Percentiles rank a stretch among this genome's conserved stretches.
Evolutionary conservation across 495 filamentous ascomycete species (phyloP).

Genomic region (Trichoderma asperelloides): DNA sequence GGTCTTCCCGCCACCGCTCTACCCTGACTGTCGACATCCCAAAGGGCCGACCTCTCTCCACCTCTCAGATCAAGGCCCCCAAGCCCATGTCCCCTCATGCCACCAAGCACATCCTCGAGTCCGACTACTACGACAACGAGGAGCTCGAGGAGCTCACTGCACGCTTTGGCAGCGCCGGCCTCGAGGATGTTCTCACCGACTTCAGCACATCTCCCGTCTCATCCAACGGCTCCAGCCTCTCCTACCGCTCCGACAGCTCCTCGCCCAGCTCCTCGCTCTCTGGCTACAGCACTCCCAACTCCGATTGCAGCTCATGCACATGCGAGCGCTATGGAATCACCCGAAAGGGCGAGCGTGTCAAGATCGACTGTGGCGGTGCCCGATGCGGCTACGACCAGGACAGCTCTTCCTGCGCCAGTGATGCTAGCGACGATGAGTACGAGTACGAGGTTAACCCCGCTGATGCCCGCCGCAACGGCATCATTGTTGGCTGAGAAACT

Average conservation of each 20-base stretch:
- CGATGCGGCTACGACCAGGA: slow-evolving; percentile 71
- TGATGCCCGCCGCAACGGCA: slow-evolving; percentile 60
- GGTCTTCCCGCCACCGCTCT: slow-evolving; percentile 29
- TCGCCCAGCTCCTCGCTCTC: slow-evolving; percentile 65
- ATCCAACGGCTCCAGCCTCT: slow-evolving; percentile 64
- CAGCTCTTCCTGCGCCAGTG: slow-evolving; percentile 35
- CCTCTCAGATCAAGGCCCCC: slow-evolving; percentile 83
- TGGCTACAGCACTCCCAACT: slow-evolving; percentile 54
- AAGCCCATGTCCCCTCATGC: slow-evolving; percentile 82
- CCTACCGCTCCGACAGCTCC: slow-evolving; percentile 66
- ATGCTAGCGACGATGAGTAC: slow-evolving; percentile 29
- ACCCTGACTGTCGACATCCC: slow-evolving; percentile 52
- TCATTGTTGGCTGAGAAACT: slow-evolving; percentile 53
- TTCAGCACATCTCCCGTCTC: slow-evolving; percentile 51
- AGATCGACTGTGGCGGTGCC: slow-evolving; percentile 83
- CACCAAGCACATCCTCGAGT: slow-evolving; percentile 73
- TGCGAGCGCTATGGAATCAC: slow-evolving; percentile 97
- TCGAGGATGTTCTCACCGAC: slow-evolving; percentile 52
- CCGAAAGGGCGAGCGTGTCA: slow-evolving; percentile 80
- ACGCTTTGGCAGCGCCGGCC: slow-evolving; percentile 61
- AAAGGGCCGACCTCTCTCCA: slow-evolving; percentile 77
- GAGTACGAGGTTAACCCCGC: slow-evolving; percentile 47
- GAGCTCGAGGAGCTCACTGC: slow-evolving; percentile 61
- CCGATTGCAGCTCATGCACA: slow-evolving; percentile 53
- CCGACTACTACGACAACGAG: slow-evolving; percentile 58